Evolutionary conservation across 2,329 filamentous ascomycete genomes (phyloP), one percentile per base, ranked within the genome.

Genomic region (Microsporum audouinii): DNA sequence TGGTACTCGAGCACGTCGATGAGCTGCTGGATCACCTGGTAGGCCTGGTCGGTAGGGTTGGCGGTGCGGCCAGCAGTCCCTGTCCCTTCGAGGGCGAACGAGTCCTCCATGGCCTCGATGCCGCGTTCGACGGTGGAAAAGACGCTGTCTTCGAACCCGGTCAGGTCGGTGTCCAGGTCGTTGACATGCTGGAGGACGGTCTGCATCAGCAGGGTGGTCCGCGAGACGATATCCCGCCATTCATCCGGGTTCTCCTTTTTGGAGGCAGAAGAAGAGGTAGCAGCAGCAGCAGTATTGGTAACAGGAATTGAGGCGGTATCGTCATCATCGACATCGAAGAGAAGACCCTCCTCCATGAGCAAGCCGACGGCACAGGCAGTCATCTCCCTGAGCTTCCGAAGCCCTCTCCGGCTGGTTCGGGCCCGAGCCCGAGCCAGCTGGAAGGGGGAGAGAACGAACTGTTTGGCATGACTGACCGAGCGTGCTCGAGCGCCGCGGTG

Each of bases 311-410:
- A n/a, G 49, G 29, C 17, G 45, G 78, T 78, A 58, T 83, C 80
- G 45, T 86, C 82, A 14, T 86, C 83, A 33, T 80, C 80, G 23
- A 81, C 77, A 49, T 82, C 82, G 66, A 89, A 85, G 57, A 84
- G 85, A 56, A 96, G 77, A 2, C 89, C 91, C 70, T 96, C 90
- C 60, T 92, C 89, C 66, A 96, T 86, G 31, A 99, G 77, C 3
- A 96, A 84, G 14, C 94, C 94, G 2, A 97, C 79, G 1, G 89
- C 89, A 68, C 89, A 91, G 1, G 92, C 89, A 60, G 89, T 91
- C 73, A 92, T 84, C 69, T 91, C 83, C 55, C 88, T 83, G 65
- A 95, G 78, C 67, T 84, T 84, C 68, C 83, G 86, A 57, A 97
- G 79, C 23, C 81, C 82, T 2, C 81, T 81, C 68, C 88, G 87